phyloP scores from a whole-genome alignment of 176 grass and related monocot species.

The Rhynchospora breviuscula region DNA sequence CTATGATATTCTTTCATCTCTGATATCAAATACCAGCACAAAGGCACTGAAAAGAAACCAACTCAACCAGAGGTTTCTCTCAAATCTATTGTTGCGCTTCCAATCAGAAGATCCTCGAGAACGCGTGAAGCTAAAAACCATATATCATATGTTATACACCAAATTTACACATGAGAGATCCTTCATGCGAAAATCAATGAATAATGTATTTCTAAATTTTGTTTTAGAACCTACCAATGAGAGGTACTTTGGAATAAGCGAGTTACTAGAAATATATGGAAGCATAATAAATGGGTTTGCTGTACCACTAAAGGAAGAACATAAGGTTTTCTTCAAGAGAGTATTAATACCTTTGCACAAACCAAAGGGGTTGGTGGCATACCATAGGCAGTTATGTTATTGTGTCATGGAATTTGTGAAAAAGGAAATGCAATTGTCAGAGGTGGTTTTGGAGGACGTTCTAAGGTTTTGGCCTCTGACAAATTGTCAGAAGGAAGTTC shows the following conservation, averaged over 20 bases:
- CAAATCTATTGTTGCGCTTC: conserved; percentile 41
- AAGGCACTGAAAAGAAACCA: conserved; percentile 39
- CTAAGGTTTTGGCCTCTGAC: conserved; percentile 62
- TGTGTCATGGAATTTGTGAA: conserved; percentile 68
- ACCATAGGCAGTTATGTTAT: conserved; percentile 75
- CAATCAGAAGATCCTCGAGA: conserved; percentile 78
- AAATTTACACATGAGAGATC: conserved; percentile 61
- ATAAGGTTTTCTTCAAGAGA: conserved; percentile 49
- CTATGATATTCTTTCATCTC: conserved; percentile 54
- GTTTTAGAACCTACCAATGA: conserved; percentile 29
- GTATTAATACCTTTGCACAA: conserved; percentile 85
- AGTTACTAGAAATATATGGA: conserved; percentile 83
- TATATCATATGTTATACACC: conserved; percentile 69
- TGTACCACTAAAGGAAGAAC: conserved; percentile 82
- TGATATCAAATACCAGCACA: conserved; percentile 25
- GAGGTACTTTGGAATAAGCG: conserved; percentile 36
- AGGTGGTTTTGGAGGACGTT: conserved; percentile 33
- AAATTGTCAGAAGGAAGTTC: conserved; percentile 81
- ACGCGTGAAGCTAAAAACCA: conserved; percentile 59
- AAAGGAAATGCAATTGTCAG: conserved; percentile 44
- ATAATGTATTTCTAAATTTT: conserved; percentile 31
- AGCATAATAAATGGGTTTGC: conserved; percentile 90
- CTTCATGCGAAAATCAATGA: conserved; percentile 74
- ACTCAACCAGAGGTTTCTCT: conserved; percentile 57
- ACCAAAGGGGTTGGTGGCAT: conserved; percentile 32